Base-by-base conservation (phyloP, 2,329 filamentous ascomycete genomes). In the Neobulgaria alba region DNA sequence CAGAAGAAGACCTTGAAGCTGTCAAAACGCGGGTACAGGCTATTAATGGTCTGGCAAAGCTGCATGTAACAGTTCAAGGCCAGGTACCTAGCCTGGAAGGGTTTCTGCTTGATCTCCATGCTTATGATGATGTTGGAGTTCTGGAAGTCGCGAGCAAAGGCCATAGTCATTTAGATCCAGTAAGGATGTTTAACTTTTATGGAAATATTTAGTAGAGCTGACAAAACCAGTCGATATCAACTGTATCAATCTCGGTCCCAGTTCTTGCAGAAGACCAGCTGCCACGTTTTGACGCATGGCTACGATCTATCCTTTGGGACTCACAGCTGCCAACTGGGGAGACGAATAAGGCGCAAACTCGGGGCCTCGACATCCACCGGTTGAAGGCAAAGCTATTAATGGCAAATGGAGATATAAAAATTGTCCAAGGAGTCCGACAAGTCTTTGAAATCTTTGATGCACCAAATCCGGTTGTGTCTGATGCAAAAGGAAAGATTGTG, bases 341-440 rank as follows among this genome's bases (percentile, higher is more conserved):
- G 8, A 33, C 23, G 16, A 10, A 41, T 29, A n/a, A n/a, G 19
- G 23, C 9, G 12, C 30, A 19, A 4, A 4, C 17, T 4, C n/a
- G 12, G 19, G 33, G 36, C 8, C 45, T 93, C 49, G 88, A 95
- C 55, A 80, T 96, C 16, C 90, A 98, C 58, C 77, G 92, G 10
- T 67, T 87, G 26, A 98, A 98, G 60, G 90, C 88, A 1, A 77
- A 86, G 2, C 62, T 96, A 5, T 67, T 75, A 0, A 67, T 90
- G 14, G 57, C 65, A 0, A 69, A 80, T 40, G 86, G 85, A 1
- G 66, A 68, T 0, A 66, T 78, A 32, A 85, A 86, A 58, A 77
- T 96, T 48, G 71, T 96, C 5, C 92, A 98, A 61, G 92, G 89
- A 2, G 92, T 98, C 1, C 70, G 90, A 39, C 90, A 95, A 54